Percentiles rank a stretch among this genome's conserved stretches.
Evolutionary conservation across 495 filamentous ascomycete species (phyloP).

Genomic region (Penicillium crystallinum): DNA sequence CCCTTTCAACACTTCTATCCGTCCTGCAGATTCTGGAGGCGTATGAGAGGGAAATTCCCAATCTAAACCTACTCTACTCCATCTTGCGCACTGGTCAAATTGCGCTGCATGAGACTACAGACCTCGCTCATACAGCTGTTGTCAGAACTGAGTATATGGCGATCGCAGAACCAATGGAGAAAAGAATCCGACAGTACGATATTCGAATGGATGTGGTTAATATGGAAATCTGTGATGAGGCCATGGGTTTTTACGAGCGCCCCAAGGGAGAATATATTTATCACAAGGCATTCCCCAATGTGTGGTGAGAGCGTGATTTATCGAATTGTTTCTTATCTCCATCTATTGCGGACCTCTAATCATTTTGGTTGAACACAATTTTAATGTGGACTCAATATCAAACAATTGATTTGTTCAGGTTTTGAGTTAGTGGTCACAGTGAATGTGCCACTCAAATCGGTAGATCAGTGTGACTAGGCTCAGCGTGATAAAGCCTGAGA

Average conservation of each 20-base stretch:
- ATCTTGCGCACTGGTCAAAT: slow-evolving; percentile 10
- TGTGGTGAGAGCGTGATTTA: neutral
- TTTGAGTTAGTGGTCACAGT: too few relatives aligned
- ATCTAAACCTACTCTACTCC: slow-evolving; percentile 12
- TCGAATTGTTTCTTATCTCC: neutral
- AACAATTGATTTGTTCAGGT: too few relatives aligned
- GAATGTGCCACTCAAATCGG: too few relatives aligned
- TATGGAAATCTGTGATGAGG: slow-evolving; percentile 15
- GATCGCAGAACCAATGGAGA: slow-evolving; percentile 13
- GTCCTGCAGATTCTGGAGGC: slow-evolving; percentile 17
- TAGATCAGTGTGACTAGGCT: too few relatives aligned
- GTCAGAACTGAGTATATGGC: slow-evolving; percentile 1
- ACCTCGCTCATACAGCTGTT: neutral
- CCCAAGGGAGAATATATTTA: slow-evolving; percentile 7
- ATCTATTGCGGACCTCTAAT: neutral
- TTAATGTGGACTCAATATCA: too few relatives aligned
- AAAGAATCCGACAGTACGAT: slow-evolving; percentile 11
- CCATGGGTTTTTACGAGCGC: neutral
- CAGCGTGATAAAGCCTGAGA: too few relatives aligned
- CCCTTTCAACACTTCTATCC: slow-evolving; percentile 15
- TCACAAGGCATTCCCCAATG: slow-evolving; percentile 2
- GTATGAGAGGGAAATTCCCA: slow-evolving; percentile 17
- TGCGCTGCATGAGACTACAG: neutral
- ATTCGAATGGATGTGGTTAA: slow-evolving; percentile 10
- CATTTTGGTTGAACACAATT: neutral